These are phyloP conservation scores for Brachypodium distachyon DNA, from an alignment of 202 grass and related monocot genomes.

Conservation along the genomic window DNA sequence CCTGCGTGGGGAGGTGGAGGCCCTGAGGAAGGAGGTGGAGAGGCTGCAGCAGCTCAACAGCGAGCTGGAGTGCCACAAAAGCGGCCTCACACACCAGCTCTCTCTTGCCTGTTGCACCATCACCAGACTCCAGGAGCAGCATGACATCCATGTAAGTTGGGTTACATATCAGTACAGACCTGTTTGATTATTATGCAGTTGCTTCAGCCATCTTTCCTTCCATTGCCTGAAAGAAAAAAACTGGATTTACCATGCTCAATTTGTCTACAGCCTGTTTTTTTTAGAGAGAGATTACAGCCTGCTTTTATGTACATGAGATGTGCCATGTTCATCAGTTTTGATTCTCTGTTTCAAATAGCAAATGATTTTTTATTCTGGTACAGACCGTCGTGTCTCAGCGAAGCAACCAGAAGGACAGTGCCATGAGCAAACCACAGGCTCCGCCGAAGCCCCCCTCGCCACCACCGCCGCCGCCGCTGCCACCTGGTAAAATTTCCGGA, in stretches of 20 bases:
- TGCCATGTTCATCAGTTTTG: neutral
- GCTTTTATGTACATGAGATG: neutral
- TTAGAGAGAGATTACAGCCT: too few relatives aligned
- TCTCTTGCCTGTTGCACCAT: slow-evolving; percentile 11
- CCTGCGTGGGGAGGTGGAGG: slow-evolving; percentile 46
- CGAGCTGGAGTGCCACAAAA: slow-evolving; percentile 51
- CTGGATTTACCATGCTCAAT: neutral
- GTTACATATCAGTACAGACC: neutral
- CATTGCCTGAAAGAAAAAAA: neutral
- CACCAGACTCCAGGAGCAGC: slow-evolving; percentile 23
- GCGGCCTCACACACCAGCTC: slow-evolving; percentile 34
- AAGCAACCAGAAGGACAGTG: neutral
- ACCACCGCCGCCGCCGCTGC: neutral
- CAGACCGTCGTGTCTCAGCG: neutral
- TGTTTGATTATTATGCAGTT: neutral
- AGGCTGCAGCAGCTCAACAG: slow-evolving; percentile 51
- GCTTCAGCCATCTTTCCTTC: neutral
- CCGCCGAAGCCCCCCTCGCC: neutral
- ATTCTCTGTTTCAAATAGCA: neutral
- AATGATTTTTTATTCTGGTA: neutral
- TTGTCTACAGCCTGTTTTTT: neutral
- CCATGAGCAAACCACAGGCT: neutral
- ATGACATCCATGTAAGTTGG: slow-evolving; percentile 13
- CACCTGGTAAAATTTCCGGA: neutral
- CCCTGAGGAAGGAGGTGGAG: slow-evolving; percentile 45